Conservation (phyloP, 1,139 yeast species). For the Geotrichum citri-aurantii region DNA sequence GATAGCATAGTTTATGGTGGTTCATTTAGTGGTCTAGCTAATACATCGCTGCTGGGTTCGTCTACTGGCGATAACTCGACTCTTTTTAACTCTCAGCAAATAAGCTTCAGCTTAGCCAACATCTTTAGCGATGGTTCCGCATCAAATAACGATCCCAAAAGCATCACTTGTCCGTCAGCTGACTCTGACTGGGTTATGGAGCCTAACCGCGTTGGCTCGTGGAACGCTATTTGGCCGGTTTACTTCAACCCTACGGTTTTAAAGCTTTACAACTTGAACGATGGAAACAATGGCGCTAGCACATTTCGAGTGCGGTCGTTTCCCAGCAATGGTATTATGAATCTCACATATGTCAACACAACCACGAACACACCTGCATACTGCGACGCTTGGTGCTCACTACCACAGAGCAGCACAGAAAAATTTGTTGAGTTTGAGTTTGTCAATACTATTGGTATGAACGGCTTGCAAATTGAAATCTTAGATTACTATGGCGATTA, state of each 20-base stretch:
- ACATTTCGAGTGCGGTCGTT: conserved; percentile 66
- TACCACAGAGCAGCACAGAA: conserved; percentile 41
- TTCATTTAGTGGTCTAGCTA: conserved; percentile 56
- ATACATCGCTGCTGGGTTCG: conserved; percentile 37
- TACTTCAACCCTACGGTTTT: conserved; percentile 65
- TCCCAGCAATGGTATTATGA: conserved; percentile 89
- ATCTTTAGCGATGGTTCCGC: conserved; percentile 49
- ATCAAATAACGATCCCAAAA: conserved; percentile 38
- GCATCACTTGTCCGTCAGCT: conserved; percentile 57
- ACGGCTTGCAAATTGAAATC: conserved; percentile 59
- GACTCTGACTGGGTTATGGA: conserved; percentile 52
- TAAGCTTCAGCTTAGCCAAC: conserved; percentile 58
- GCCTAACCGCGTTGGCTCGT: conserved; percentile 53
- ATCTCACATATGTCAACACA: conserved; percentile 79
- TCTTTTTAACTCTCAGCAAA: conserved; percentile 54
- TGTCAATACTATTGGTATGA: conserved; percentile 61
- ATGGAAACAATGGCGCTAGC: conserved; percentile 50
- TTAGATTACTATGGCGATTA: conserved; percentile 62
- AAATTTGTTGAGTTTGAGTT: conserved; percentile 76
- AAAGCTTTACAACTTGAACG: conserved; percentile 54
- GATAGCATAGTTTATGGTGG: conserved; percentile 74
- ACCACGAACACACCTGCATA: conserved; percentile 39
- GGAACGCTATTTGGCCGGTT: conserved; percentile 59
- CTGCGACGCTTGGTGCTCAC: conserved; percentile 90
- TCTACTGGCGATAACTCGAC: conserved; percentile 39